These are phyloP conservation scores for Lasiodiplodia gonubiensis DNA, from an alignment of 2,329 filamentous ascomycete species.

Conservation along the genomic window DNA sequence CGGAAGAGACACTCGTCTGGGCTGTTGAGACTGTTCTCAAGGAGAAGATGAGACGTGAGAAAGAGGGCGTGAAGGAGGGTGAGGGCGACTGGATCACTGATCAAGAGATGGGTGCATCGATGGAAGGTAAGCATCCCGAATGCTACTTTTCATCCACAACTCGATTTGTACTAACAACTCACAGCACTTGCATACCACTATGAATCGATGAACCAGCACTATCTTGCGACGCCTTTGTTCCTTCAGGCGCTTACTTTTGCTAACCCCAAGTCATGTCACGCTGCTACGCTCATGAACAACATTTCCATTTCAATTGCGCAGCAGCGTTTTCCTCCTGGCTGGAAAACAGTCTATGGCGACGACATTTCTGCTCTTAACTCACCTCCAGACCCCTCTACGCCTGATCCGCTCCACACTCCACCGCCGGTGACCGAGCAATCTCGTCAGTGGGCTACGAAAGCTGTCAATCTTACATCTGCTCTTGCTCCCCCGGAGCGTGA, in stretches of 20 bases:
- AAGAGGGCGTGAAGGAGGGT: slow-evolving; percentile 70
- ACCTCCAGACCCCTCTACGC: slow-evolving; percentile 45
- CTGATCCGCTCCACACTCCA: slow-evolving; percentile 41
- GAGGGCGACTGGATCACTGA: slow-evolving; percentile 74
- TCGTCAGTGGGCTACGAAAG: slow-evolving; percentile 78
- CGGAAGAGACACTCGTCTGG: slow-evolving; percentile 77
- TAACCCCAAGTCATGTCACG: slow-evolving; percentile 71
- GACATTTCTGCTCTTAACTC: slow-evolving; percentile 35
- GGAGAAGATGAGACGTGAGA: slow-evolving; percentile 72
- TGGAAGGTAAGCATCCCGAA: slow-evolving; percentile 64
- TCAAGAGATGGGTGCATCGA: slow-evolving; percentile 73
- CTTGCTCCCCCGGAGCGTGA: slow-evolving; percentile 71
- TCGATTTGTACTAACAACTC: slow-evolving; percentile 36
- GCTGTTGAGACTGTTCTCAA: slow-evolving; percentile 79
- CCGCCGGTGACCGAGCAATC: slow-evolving; percentile 69
- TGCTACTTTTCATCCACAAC: not conserved
- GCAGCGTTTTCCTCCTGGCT: slow-evolving; percentile 47
- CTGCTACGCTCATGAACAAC: slow-evolving; percentile 86
- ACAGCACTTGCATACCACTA: slow-evolving; percentile 77
- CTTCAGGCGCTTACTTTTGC: slow-evolving; percentile 80
- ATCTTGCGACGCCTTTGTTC: slow-evolving; percentile 83
- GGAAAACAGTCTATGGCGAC: no score
- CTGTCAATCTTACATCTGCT: slow-evolving; percentile 68
- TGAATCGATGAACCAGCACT: slow-evolving; percentile 73
- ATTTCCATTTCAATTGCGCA: slow-evolving; percentile 75